Evolutionary conservation across 371 early-diverging fungal genomes (phyloP).

Genomic region (Lichtheimia ornata): DNA sequence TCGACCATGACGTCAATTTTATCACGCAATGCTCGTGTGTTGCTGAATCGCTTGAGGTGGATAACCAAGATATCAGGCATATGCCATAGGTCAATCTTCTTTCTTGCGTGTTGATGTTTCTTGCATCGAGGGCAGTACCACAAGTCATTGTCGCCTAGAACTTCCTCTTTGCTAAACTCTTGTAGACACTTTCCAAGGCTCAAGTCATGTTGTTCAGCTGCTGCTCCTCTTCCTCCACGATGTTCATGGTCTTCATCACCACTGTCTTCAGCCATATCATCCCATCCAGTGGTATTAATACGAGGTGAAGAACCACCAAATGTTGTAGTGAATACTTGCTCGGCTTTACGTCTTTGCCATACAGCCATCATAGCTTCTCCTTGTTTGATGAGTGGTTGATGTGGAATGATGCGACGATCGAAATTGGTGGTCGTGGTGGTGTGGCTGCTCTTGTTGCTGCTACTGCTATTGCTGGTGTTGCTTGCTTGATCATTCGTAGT

Average conservation of each 20-base stretch:
- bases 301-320: too few relatives aligned
- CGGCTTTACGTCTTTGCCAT: slow-evolving; percentile 29
- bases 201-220: too few relatives aligned
- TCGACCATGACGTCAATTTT: slow-evolving; percentile 67
- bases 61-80: slow-evolving; percentile 61
- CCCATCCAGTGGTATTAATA: slow-evolving; percentile 20
- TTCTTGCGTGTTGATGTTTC: slow-evolving; percentile 50
- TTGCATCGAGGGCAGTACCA: slow-evolving; percentile 72
- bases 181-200: slow-evolving; percentile 58
- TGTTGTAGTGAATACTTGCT: slow-evolving; percentile 6
- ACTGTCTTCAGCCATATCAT: slow-evolving; percentile 10
- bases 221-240: slow-evolving; percentile 2
- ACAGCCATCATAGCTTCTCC: slow-evolving; percentile 43
- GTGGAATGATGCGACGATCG: slow-evolving; percentile 11
- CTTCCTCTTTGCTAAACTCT: slow-evolving; percentile 61
- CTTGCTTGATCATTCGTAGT: not conserved
- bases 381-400: slow-evolving; percentile 12
- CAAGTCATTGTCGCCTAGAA: slow-evolving; percentile 60
- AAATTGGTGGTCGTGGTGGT: too few relatives aligned
- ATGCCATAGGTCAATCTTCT: slow-evolving; percentile 57
- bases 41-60: slow-evolving; percentile 72
- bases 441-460: not conserved
- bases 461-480: not conserved
- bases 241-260: slow-evolving; percentile 23
- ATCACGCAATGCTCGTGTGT: slow-evolving; percentile 53